These are phyloP conservation scores for Tylopilus sp. DNA, from an alignment of 768 basidiomycete genomes.

Conservation along the genomic window DNA sequence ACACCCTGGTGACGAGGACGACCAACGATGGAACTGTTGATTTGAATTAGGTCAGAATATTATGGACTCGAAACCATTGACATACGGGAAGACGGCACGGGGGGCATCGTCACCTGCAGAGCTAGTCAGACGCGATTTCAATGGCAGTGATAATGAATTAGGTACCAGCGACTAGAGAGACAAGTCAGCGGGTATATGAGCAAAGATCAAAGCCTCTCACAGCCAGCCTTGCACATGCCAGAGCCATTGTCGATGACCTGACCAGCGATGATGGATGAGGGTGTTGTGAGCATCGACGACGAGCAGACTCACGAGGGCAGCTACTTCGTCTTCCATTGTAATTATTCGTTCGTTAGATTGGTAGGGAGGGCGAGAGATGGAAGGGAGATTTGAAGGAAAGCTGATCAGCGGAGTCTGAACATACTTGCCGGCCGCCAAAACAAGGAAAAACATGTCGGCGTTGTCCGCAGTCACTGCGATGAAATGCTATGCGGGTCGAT, in stretches of 20 bases:
- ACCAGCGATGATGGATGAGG: constrained; percentile 1
- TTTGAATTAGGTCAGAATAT: constrained; percentile 10
- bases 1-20: constrained; percentile 93
- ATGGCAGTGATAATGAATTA: background rate
- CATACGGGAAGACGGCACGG: constrained; percentile 94
- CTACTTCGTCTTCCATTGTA: constrained; percentile 64
- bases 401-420: constrained; percentile 23
- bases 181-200: constrained; percentile 17
- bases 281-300: background rate
- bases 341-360: constrained; percentile 23
- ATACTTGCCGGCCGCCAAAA: constrained; percentile 16
- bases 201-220: constrained; percentile 46
- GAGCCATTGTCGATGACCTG: constrained; percentile 93
- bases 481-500: no score
- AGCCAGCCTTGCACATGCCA: constrained; percentile 99
- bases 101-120: constrained; percentile 81
- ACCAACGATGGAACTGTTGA: constrained; percentile 80
- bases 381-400: constrained; percentile 14
- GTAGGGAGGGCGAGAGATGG: constrained; percentile 18
- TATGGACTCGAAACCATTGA: constrained; percentile 3
- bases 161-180: constrained; percentile 59
- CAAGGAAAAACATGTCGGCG: constrained; percentile 17
- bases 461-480: background rate
- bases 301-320: constrained; percentile 42
- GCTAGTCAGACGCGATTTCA: constrained; percentile 3